Evolutionary conservation across 345 rosid genomes (phyloP), one percentile per base, ranked within the genome.

Genomic region (Brassica carinata): DNA sequence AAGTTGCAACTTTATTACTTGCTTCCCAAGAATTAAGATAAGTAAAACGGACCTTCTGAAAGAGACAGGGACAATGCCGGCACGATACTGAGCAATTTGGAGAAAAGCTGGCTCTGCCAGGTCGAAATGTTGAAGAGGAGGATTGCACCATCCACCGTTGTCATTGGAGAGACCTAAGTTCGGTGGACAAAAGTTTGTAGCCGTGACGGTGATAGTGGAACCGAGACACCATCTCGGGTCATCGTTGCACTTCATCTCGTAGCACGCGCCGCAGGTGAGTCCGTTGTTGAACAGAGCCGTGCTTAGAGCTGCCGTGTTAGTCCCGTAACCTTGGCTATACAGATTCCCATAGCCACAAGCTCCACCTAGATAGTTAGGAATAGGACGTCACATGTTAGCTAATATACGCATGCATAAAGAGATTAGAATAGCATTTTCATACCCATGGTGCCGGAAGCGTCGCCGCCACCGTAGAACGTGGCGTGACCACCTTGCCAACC

Each of bases 61-160:
- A 13, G 98, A 89, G 36, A 95, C 82, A 14, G 99, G 99, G 55
- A 95, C 97, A 29, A 95, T 95, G 40, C 99, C 99, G 4, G 99
- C 98, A 0, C 89, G 81, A 85, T 95, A 95, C 19, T 95, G 98
- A 71, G 99, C 99, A 53, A 95, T 93, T 13, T 91, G 96, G 74
- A 91, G 79, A 89, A 93, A 95, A 68, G 97, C 96, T 15, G 99
- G 99, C 79, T 95, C 97, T 3, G 99, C 99, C 83, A 95, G 43
- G 82, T 95, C 99, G 18, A 95, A 95, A 81, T 95, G 99, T 64
- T 95, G 90, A 34, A 95, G 97, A 34, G 99, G 99, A 78, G 99
- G 98, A 72, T 95, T 95, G 84, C 99, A 95, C 99, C 99, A 95
- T 7, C 99, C 99, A 31, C 99, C 99, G 8, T 95, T 91, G 84